These are phyloP conservation scores for Cyclocybe aegerita DNA, from an alignment of 768 basidiomycete species.

Conservation along the genomic window DNA sequence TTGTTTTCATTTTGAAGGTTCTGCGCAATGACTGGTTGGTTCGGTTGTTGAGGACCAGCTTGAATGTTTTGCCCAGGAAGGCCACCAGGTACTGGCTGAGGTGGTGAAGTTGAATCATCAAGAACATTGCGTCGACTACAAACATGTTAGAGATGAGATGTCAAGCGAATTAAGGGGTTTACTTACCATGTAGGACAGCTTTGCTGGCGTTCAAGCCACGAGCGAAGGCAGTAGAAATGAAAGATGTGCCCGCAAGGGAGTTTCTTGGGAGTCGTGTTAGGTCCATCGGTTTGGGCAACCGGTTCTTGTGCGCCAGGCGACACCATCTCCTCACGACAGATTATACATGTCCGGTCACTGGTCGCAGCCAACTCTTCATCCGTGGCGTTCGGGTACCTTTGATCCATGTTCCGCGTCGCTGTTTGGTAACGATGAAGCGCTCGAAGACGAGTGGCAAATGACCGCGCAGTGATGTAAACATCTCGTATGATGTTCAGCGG, in stretches of 20 bases:
- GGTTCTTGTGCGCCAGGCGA: constrained; percentile 32
- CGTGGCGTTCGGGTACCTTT: constrained; percentile 91
- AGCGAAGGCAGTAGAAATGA: constrained; percentile 95
- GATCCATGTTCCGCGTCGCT: constrained; percentile 96
- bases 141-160: constrained; percentile 11
- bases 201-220: constrained; percentile 98
- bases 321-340: constrained; percentile 95
- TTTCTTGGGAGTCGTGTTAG: constrained; percentile 96
- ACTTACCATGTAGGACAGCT: constrained; percentile 97
- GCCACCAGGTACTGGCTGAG: constrained; percentile 26
- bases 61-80: constrained; percentile 24
- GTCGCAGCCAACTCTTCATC: constrained; percentile 77
- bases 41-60: constrained; percentile 30
- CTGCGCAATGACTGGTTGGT: constrained; percentile 28
- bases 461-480: constrained; percentile 92
- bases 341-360: constrained; percentile 94
- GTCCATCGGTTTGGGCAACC: constrained; percentile 53
- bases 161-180: background rate
- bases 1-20: constrained; percentile 43
- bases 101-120: constrained; percentile 43
- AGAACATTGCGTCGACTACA: constrained; percentile 77
- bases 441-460: constrained; percentile 83
- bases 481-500: constrained; percentile 97
- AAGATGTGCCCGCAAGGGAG: constrained; percentile 97
- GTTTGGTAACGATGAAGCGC: constrained; percentile 91